Conservation (phyloP, 495 filamentous ascomycete species). For the Aspergillus conjunctus region DNA sequence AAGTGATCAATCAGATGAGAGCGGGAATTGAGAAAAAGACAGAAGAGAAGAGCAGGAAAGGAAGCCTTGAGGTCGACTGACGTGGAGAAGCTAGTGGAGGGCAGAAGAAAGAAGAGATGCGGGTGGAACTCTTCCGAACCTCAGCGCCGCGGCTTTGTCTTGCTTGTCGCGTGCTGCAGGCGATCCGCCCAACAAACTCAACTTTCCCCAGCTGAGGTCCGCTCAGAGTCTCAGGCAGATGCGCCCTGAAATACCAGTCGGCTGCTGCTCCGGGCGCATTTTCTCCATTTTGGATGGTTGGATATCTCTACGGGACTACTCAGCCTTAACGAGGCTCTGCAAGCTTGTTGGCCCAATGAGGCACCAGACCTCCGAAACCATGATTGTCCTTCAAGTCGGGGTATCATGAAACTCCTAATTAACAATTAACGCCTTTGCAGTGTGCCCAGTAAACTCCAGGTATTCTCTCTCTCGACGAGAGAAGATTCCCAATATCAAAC, state of each 20-base stretch:
- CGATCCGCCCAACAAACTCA: conserved; percentile 14
- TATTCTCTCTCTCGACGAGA: too few relatives aligned
- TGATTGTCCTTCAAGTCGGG: neutral
- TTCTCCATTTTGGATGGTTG: neutral
- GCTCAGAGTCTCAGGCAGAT: neutral
- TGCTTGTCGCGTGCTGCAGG: conserved; percentile 27
- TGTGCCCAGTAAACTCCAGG: too few relatives aligned
- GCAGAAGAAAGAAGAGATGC: conserved; percentile 31
- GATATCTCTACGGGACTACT: neutral
- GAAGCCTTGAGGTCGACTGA: conserved; percentile 11
- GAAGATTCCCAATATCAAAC: neutral
- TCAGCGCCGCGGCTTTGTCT: conserved; percentile 29
- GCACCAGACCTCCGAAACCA: neutral
- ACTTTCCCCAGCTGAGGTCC: neutral
- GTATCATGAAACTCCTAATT: conserved; percentile 2
- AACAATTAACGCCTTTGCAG: neutral
- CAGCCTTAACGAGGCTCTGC: neutral
- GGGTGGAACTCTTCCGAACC: conserved; percentile 45
- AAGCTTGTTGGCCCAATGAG: neutral
- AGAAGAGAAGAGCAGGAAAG: conserved; percentile 5
- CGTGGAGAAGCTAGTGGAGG: conserved; percentile 20
- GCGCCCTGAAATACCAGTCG: neutral
- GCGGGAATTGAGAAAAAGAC: conserved; percentile 13
- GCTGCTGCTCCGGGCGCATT: neutral
- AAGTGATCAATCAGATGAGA: conserved; percentile 18